Evolutionary conservation across 805 yeast species (phyloP).

Genomic region (Pichia kluyveri): DNA sequence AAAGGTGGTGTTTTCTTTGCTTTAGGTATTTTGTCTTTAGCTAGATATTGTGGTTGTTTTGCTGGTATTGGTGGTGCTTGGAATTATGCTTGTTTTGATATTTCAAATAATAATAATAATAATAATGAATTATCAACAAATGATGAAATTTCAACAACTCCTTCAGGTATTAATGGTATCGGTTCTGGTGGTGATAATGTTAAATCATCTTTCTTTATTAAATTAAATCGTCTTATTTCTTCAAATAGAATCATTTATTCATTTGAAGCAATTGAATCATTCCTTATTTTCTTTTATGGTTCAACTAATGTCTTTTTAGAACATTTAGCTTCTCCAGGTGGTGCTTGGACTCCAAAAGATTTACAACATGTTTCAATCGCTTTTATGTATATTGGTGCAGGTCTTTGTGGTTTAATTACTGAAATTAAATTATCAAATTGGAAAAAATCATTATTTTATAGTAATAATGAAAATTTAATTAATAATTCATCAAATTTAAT

Average conservation of each 20-base stretch:
- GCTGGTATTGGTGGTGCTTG: slow-evolving; percentile 79
- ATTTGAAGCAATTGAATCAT: slow-evolving; percentile 80
- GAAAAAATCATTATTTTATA: slow-evolving; percentile 32
- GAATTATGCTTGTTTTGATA: slow-evolving; percentile 42
- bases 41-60: slow-evolving; percentile 82
- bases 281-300: slow-evolving; percentile 81
- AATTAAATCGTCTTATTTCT: background rate
- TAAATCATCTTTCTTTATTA: background rate
- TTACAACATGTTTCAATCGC: slow-evolving; percentile 88
- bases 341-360: slow-evolving; percentile 84
- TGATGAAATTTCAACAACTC: background rate
- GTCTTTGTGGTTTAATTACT: slow-evolving; percentile 78
- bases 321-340: slow-evolving; percentile 71
- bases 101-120: slow-evolving; percentile 12
- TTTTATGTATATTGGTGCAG: slow-evolving; percentile 84
- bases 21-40: slow-evolving; percentile 71
- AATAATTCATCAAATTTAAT: background rate
- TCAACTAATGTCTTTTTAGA: slow-evolving; percentile 84
- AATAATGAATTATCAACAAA: background rate
- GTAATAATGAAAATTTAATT: background rate
- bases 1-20: slow-evolving; percentile 85
- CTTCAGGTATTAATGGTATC: slow-evolving; percentile 1
- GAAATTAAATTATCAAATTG: slow-evolving; percentile 60
- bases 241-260: slow-evolving; percentile 31
- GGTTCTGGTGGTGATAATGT: slow-evolving; percentile 6